Base-by-base conservation (phyloP, 768 basidiomycete genomes). In the Amanita subjunquillea region DNA sequence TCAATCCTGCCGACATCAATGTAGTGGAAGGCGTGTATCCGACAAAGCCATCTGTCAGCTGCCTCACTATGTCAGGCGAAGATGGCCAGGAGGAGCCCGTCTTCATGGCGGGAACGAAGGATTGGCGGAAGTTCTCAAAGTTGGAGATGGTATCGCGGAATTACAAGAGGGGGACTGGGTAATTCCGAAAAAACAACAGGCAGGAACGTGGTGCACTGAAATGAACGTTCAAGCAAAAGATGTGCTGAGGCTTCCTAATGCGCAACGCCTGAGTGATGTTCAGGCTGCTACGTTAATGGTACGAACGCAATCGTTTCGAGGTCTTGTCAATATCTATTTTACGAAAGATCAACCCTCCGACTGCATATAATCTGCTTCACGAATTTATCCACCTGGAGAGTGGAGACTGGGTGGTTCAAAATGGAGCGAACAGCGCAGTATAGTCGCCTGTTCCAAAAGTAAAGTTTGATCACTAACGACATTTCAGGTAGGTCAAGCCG, bases 1-100 rank as follows among this genome's bases (percentile, higher is more conserved):
- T 91, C 53, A 91, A 91, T 62, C 89, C 88, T 3, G 80, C 89
- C 13, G 90, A 91, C 55, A 64, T 88, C 62, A 91, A 90, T 55
- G 83, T 85, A 51, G 73, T 91, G 34, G 82, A 91, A 63, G 89
- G 89, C 13, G 78, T 86, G n/a, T 91, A 91, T 60, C 90, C 90
- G 0, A 62, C 76, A 7, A 81, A 78, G 55, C 85, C 87, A 6
- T 68, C 65, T 25, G 62, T 64, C 10, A 62, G 70, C 10, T 63
- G 68, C 48, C 57, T 79, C 48, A 60, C 66, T 12, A 34, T 57
- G 4, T 62, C 67, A 3, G 71, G 66, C 0, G 55, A 59, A 40
- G 71, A 67, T 2, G 67, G 66, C 50, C 54, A 59, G 8, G 65
- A 61, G 0, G 47, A 68, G 13, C 63, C 74, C 6, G 68, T 81